Evolutionary conservation across 371 early-diverging fungal species (phyloP).

Genomic region (Rhizomucor miehei): DNA sequence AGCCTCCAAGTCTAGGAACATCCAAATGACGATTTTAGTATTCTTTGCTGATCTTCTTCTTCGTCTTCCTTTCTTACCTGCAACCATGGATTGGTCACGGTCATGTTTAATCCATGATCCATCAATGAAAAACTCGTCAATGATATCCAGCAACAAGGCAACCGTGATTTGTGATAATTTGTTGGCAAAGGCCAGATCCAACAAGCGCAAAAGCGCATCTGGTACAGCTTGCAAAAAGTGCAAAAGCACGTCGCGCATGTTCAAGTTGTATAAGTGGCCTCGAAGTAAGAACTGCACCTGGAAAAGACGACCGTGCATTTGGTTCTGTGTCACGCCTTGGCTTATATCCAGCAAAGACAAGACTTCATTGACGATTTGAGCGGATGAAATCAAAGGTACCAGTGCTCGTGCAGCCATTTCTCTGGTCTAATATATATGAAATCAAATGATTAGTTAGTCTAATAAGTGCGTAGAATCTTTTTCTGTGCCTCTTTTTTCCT

Average conservation of each 20-base stretch:
- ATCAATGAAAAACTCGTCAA: conserved; percentile 53
- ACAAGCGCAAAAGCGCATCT: conserved; percentile 9
- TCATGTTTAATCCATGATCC: conserved; percentile 36
- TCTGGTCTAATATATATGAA: too few species aligned
- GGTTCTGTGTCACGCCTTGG: conserved; percentile 46
- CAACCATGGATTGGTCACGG: conserved; percentile 12
- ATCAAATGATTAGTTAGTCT: too few species aligned
- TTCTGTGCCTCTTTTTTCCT: too few species aligned
- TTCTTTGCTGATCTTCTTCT: too few species aligned
- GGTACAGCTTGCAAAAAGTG: conserved; percentile 43
- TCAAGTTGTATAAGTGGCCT: conserved; percentile 52
- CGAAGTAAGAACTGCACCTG: conserved; percentile 63
- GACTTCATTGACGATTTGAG: conserved; percentile 45
- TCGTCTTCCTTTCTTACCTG: too few species aligned
- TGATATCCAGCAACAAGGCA: conserved; percentile 48
- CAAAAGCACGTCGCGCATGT: conserved; percentile 21
- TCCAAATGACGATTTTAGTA: too few species aligned
- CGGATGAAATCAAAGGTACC: conserved; percentile 63
- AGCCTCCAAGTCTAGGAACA: background rate
- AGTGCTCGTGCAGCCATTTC: conserved; percentile 86
- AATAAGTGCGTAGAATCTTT: too few species aligned
- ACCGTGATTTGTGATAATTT: conserved; percentile 33
- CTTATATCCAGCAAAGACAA: conserved; percentile 20
- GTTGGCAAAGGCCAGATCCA: conserved; percentile 20
- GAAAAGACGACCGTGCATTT: conserved; percentile 69